Evolutionary conservation across 176 grass and related monocot species (phyloP).

Genomic region (Poa pratensis): DNA sequence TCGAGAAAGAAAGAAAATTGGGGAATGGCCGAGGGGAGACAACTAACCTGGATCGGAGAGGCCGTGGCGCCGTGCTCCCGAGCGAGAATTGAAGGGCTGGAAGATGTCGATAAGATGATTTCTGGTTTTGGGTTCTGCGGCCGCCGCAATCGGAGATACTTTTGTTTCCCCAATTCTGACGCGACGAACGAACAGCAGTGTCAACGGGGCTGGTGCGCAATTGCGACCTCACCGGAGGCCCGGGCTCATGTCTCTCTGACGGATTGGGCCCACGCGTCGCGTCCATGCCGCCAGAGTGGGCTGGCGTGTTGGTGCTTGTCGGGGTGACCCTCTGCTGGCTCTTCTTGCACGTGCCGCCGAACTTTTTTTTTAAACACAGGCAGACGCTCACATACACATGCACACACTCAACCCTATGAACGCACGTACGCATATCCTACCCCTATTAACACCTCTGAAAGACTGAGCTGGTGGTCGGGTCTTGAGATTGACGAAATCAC

Average conservation of each 20-base stretch:
- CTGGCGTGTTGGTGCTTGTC: background rate
- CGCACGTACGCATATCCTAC: too few species aligned
- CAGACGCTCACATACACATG: too few species aligned
- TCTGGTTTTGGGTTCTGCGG: background rate
- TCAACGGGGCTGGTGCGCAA: background rate
- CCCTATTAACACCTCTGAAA: too few species aligned
- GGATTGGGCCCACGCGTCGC: background rate
- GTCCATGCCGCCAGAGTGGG: background rate
- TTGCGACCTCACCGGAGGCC: background rate
- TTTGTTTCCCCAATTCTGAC: conserved; percentile 21
- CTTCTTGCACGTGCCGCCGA: background rate
- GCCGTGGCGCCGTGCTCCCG: background rate
- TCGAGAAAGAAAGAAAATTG: too few species aligned
- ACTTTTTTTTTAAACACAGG: too few species aligned
- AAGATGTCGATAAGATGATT: background rate
- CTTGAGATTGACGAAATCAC: too few species aligned
- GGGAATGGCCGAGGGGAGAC: background rate
- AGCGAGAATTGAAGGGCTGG: background rate
- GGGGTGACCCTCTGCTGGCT: background rate
- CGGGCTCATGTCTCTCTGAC: background rate
- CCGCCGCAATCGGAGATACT: conserved; percentile 13
- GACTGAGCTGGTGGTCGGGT: too few species aligned
- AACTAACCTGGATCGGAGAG: conserved; percentile 33
- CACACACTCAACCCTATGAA: too few species aligned
- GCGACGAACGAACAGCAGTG: conserved; percentile 21